Evolutionary conservation across 2,329 filamentous ascomycete species (phyloP), one percentile per base, ranked within the genome.

Genomic region (Basipetospora chlamydospora): DNA sequence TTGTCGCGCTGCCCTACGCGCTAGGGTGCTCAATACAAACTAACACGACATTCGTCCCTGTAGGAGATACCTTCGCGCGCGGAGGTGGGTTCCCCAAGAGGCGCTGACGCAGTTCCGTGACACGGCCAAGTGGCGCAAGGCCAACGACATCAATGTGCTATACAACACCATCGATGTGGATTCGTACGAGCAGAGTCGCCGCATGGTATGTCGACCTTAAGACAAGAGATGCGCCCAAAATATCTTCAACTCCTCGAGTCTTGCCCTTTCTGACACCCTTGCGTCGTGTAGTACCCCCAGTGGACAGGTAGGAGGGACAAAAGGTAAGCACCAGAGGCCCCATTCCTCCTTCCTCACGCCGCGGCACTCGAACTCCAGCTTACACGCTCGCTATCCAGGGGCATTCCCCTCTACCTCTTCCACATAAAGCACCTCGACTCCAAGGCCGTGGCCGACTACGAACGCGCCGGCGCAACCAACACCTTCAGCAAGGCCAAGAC

Each of bases 251-350:
- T 26, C 12, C 15, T 35, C n/a, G 11, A 15, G 12, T 22, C 23
- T 28, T 8, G 11, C 21, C 31, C 35, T 33, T 26, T 17, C 12
- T 10, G 8, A 13, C 7, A 15, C 21, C 18, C 21, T 6, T 12
- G n/a, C 25, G 42, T 51, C 38, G 51, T 44, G 38, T 49, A 87
- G 80, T 94, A 94, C 52, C 86, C 87, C 17, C 85, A 94, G 73
- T 95, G 86, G 82, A 92, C 84, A 15, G 88, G 88, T 38, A 80
- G 86, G 45, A 75, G 87, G 46, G 88, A 95, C 59, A 80, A 76
- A 33, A 33, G 35, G 35, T 38, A 32, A 25, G 22, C 18, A 5
- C 8, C 18, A 31, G 11, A 21, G 11, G 23, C 16, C 10, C 26
- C 29, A 25, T 8, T 9, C 15, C 26, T 28, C 20, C 3, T 12